Evolutionary conservation across 2,329 filamentous ascomycete species (phyloP), one percentile per base, ranked within the genome.

Genomic region (Clarireedia hainanense): DNA sequence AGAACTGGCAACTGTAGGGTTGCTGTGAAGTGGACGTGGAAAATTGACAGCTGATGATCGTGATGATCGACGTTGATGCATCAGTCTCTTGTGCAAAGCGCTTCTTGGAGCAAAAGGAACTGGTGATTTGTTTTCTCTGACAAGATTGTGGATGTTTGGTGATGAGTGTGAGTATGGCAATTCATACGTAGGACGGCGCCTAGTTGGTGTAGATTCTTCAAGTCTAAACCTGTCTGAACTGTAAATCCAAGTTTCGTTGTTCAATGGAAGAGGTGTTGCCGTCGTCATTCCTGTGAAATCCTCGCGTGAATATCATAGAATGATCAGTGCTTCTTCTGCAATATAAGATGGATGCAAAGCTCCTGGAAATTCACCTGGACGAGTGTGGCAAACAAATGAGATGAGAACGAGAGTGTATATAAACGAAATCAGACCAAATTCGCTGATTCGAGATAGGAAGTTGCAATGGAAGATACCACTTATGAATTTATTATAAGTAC

Each of bases 1-100:
- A 12, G 60, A 62, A 30, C 52, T 59, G 36, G 61, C 62, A 43
- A 60, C 55, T n/a, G 62, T 64, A 50, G 62, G 59, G 23, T 51
- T 37, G 46, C 61, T 60, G 17, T 60, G 57, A 15, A 61, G 50
- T 14, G 52, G 42, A n/a, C 57, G 46, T 26, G 30, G 50, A 36
- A 46, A 47, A 23, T 54, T 48, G 12, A 45, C 17, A 34, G 47
- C n/a, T 48, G 49, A 54, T 30, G 15, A 27, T 36, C 24, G 51
- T 48, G 49, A 54, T 30, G 15, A 27, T 36, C 24, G 51, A 36
- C 49, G 47, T n/a, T 34, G 17, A 20, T 52, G 50, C 30, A 49
- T 42, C 20, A 49, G 17, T 27, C 27, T 50, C 27, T 55, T 37
- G n/a, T 55, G 52, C 6, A 50, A 14, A 34, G 26, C 34, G 50